Conservation (phyloP, 2,329 filamentous ascomycete genomes). For the Thielaviopsis punctulata region DNA sequence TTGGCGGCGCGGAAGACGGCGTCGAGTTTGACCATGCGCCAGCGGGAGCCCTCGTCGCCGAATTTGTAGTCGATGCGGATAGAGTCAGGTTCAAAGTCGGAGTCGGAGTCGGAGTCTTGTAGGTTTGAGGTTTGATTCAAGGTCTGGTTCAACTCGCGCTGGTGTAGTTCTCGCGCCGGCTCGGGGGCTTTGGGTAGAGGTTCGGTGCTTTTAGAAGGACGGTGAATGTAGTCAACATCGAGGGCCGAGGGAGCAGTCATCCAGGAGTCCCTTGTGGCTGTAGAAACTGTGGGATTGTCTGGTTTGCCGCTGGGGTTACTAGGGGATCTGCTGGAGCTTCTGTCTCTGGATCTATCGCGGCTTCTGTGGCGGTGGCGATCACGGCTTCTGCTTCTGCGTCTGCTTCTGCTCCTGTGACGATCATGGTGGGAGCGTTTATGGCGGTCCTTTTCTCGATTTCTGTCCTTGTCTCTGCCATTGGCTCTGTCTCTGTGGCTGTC, state of each 20-base stretch:
- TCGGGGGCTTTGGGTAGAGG: conserved; percentile 37
- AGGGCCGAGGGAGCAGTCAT: conserved; percentile 78
- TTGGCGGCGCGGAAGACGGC: conserved; percentile 68
- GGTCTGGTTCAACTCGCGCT: conserved; percentile 59
- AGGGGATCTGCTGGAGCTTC: background rate
- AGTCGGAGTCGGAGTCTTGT: conserved; percentile 24
- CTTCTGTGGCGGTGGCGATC: conserved; percentile 16
- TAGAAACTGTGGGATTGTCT: conserved; percentile 19
- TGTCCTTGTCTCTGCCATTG: conserved; percentile 13
- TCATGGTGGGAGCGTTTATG: background rate
- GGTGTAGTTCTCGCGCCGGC: conserved; percentile 55
- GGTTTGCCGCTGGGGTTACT: background rate
- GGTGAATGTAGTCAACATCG: conserved; percentile 67
- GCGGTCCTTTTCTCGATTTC: conserved; percentile 5
- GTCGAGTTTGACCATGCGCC: conserved; percentile 92
- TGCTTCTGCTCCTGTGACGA: background rate
- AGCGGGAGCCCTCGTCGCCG: conserved; percentile 76
- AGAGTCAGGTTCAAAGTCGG: conserved; percentile 31
- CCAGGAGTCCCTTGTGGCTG: conserved; percentile 56
- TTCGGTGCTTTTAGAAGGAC: conserved; percentile 35
- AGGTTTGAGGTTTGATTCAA: conserved; percentile 33
- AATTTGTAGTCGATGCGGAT: conserved; percentile 56
- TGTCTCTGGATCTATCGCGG: conserved; percentile 12
- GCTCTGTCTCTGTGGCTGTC: conserved; percentile 16
- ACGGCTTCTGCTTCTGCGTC: background rate